phyloP scores from a whole-genome alignment of 805 yeast genomes.

The Maudiozyma barnettii region DNA sequence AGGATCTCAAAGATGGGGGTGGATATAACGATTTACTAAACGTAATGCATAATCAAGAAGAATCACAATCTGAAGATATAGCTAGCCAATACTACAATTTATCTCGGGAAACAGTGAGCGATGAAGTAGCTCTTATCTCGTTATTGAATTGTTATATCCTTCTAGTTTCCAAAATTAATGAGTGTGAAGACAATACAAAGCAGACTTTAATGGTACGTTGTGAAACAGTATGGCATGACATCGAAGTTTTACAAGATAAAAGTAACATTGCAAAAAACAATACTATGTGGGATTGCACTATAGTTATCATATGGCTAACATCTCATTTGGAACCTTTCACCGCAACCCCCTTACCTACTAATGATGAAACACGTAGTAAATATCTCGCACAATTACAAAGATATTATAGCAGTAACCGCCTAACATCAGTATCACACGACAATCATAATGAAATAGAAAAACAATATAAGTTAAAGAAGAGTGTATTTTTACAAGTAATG shows the following conservation, averaged over 20 bases:
- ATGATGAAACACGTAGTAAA: conserved; percentile 14
- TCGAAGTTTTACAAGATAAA: conserved; percentile 6
- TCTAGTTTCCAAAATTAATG: conserved; percentile 10
- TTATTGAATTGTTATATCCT: conserved; percentile 18
- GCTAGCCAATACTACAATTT: neutral
- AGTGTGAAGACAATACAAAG: conserved; percentile 1
- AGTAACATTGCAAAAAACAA: conserved; percentile 13
- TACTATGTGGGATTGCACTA: conserved; percentile 22
- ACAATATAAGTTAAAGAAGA: conserved; percentile 17
- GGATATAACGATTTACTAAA: neutral
- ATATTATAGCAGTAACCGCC: conserved; percentile 17
- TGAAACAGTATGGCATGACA: conserved; percentile 14
- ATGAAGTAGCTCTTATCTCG: conserved; percentile 15
- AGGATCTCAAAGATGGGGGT: neutral
- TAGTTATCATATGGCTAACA: conserved; percentile 22
- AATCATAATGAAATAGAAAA: neutral
- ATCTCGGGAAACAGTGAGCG: neutral
- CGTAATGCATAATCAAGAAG: neutral
- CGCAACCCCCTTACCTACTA: conserved; percentile 19
- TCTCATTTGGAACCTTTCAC: conserved; percentile 28
- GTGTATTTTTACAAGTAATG: conserved; percentile 19
- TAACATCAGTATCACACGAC: conserved; percentile 4
- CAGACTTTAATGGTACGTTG: conserved; percentile 8
- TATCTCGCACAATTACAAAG: conserved; percentile 13
- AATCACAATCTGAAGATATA: neutral